Base-by-base conservation (phyloP, 441 rosid species). In the Mallotus japonicus region DNA sequence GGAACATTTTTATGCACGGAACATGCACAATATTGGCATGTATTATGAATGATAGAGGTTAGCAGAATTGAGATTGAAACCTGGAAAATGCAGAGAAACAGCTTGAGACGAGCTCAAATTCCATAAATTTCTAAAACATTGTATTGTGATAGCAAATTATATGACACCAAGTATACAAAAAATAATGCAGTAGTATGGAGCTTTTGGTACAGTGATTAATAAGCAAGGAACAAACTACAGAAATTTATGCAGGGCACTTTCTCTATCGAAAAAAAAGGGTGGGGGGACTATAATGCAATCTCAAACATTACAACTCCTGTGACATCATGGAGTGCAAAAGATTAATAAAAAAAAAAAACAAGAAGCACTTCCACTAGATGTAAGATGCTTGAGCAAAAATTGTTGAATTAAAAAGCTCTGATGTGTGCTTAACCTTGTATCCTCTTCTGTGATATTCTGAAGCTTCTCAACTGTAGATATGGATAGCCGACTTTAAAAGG, bases 121-220 rank as follows among this genome's bases (percentile, higher is more conserved):
- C 42, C 8, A 32, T 34, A 42, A 44, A 42, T 19, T n/a, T 11
- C 32, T 16, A 9, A 62, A 37, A 19, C 14, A 17, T n/a, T 28
- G 70, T 68, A 12, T 6, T 68, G 32, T 46, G 13, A 68, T 34
- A 40, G 32, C 6, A 54, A 34, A n/a, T 37, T 14, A 34, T 28
- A 58, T 73, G 72, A 65, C 66, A 70, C 62, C 60, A 42, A 69
- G 74, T 73, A 73, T 77, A 75, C 81, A 77, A 56, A 34, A 65
- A 51, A 57, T 57, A 58, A 62, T 68, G 66, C 58, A 62, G 74
- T 46, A 75, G 69, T 49, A 49, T 56, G 50, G 46, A 28, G 55
- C 46, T 59, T 76, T 62, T 15, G 70, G 66, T 73, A 46, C 64
- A 59, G 59, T 65, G 44, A 72, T 74, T 54, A 64, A 63, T 51